These are phyloP conservation scores for Penicillium sp. DNA, from an alignment of 2,329 filamentous ascomycete genomes.

Conservation along the genomic window DNA sequence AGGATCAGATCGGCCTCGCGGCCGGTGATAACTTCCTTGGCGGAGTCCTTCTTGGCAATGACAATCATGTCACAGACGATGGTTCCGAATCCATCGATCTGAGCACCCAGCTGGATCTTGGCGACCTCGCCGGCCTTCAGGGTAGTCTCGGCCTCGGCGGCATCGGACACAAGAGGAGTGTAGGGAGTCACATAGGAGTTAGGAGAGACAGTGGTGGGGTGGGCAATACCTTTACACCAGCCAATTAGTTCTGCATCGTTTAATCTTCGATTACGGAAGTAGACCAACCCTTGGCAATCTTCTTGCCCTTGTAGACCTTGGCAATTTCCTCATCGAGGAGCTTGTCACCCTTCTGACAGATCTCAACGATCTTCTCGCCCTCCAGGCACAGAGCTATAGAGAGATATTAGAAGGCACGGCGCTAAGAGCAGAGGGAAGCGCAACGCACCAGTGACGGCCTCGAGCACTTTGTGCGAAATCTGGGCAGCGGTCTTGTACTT, in stretches of 20 bases:
- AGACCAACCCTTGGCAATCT: slow-evolving; percentile 78
- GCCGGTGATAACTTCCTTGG: slow-evolving; percentile 66
- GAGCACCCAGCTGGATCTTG: slow-evolving; percentile 98
- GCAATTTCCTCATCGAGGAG: slow-evolving; percentile 86
- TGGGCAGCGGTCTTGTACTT: slow-evolving; percentile 97
- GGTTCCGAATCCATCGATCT: slow-evolving; percentile 95
- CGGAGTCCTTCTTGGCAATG: slow-evolving; percentile 61
- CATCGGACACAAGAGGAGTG: slow-evolving; percentile 84
- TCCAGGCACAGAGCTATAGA: slow-evolving; percentile 65
- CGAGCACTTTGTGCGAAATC: slow-evolving; percentile 94
- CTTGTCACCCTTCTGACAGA: slow-evolving; percentile 95
- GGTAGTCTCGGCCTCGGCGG: slow-evolving; percentile 74
- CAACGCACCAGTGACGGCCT: slow-evolving; percentile 66
- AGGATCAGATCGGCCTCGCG: slow-evolving; percentile 82
- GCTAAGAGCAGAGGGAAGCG: slow-evolving; percentile 3
- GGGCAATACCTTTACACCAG: slow-evolving; percentile 66
- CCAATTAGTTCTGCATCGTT: background rate
- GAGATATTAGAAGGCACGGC: slow-evolving; percentile 21
- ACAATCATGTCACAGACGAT: slow-evolving; percentile 94
- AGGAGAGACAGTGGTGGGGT: slow-evolving; percentile 93
- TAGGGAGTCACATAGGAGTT: slow-evolving; percentile 94
- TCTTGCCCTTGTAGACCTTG: slow-evolving; percentile 99
- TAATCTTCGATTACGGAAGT: background rate
- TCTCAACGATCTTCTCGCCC: slow-evolving; percentile 85
- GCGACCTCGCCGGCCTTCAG: slow-evolving; percentile 83